A percentile compares a stretch with the other conserved stretches of the same genome.
Conservation (phyloP, 164 flowering plant species). For the Stephania japonica region DNA sequence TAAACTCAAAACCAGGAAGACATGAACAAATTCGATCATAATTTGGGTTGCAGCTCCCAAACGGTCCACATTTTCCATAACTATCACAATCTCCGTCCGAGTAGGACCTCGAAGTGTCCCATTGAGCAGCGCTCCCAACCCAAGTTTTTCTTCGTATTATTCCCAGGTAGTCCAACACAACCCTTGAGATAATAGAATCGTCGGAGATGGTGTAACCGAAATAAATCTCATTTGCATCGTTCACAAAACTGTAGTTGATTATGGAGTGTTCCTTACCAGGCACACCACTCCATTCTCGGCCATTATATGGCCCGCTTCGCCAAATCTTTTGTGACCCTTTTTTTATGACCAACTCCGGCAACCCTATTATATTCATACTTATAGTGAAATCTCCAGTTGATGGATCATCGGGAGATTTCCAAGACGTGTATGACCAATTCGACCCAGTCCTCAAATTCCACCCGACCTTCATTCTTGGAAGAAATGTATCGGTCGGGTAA, state of each 20-base stretch:
- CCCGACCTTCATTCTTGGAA: slow-evolving; percentile 25
- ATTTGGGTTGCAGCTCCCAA: background rate
- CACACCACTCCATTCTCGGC: slow-evolving; percentile 13
- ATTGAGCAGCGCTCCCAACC: background rate
- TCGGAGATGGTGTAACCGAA: background rate
- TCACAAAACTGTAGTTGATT: slow-evolving; percentile 10
- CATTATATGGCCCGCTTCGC: slow-evolving; percentile 27
- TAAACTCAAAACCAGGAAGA: slow-evolving; percentile 11
- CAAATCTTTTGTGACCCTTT: slow-evolving; percentile 10
- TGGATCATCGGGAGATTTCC: no score
- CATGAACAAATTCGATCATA: slow-evolving; percentile 9
- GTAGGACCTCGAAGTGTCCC: background rate
- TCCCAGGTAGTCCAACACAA: background rate
- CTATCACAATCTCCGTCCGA: background rate
- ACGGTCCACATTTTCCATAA: slow-evolving; percentile 6
- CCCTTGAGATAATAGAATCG: slow-evolving; percentile 5
- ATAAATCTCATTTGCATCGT: slow-evolving; percentile 6
- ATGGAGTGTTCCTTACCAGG: slow-evolving; percentile 3
- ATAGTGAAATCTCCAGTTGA: slow-evolving; percentile 22
- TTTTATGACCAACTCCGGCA: slow-evolving; percentile 19
- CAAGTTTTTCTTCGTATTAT: background rate
- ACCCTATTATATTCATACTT: slow-evolving; percentile 19
- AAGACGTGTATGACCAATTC: slow-evolving; percentile 33
- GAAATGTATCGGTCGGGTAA: background rate
- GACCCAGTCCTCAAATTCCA: slow-evolving; percentile 29